A percentile compares a stretch with the other conserved stretches of the same genome.
Conservation (phyloP, 2,329 filamentous ascomycete genomes). For the Aspergillus terreus region DNA sequence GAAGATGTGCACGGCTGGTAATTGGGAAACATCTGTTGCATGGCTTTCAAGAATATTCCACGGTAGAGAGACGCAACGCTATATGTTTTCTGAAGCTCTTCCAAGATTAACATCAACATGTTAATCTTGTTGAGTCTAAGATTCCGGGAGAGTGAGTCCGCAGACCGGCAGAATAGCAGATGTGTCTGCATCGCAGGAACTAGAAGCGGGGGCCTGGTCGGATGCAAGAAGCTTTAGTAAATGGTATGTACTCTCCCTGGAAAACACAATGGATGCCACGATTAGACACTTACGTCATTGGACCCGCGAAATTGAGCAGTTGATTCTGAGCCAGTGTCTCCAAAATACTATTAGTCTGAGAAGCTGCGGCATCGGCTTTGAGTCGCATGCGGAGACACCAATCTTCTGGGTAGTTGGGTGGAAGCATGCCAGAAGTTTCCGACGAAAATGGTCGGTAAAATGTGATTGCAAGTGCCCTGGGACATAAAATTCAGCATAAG, state of each 20-base stretch:
- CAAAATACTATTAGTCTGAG: conserved; percentile 19
- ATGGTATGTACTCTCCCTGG: not conserved
- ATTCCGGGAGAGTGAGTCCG: conserved; percentile 19
- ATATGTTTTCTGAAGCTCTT: conserved; percentile 29
- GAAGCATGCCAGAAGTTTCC: conserved; percentile 16
- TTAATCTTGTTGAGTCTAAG: conserved; percentile 29
- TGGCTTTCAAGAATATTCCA: conserved; percentile 23
- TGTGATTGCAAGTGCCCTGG: conserved; percentile 21
- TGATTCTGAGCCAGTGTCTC: conserved; percentile 19
- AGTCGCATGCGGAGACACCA: conserved; percentile 10
- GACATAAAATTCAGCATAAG: conserved; percentile 4
- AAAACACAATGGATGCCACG: no score
- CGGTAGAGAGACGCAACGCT: conserved; percentile 25
- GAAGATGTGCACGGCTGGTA: not conserved
- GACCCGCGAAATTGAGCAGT: conserved; percentile 16
- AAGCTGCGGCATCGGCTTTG: conserved; percentile 16
- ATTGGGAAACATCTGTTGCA: conserved; percentile 20
- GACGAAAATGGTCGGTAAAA: conserved; percentile 27
- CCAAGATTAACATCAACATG: conserved; percentile 30
- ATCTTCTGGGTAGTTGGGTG: conserved; percentile 11
- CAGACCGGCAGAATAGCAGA: conserved; percentile 25
- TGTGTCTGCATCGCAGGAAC: conserved; percentile 33
- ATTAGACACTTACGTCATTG: conserved; percentile 23
- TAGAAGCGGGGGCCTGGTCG: conserved; percentile 21
- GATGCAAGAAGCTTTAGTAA: not conserved